Percentiles rank a stretch among this genome's conserved stretches.
These are phyloP conservation scores for Corniculantispora saksenae DNA, from an alignment of 2,329 filamentous ascomycete species.

Conservation along the genomic window DNA sequence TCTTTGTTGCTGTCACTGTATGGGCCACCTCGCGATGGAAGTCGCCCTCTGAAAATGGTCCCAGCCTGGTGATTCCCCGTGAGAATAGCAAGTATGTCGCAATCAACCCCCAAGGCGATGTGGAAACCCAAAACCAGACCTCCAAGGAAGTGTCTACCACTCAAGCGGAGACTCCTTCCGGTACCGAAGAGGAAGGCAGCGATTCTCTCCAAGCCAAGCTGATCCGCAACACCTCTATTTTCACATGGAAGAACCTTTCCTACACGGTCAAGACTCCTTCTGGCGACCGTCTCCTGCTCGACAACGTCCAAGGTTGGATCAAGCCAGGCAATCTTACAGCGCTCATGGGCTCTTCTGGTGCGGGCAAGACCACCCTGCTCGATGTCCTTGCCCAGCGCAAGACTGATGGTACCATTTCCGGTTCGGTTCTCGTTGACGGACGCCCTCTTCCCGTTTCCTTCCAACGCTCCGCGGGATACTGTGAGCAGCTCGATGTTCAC, in stretches of 20 bases:
- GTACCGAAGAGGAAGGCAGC: slow-evolving; percentile 29
- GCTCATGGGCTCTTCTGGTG: slow-evolving; percentile 79
- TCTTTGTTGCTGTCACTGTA: slow-evolving; percentile 61
- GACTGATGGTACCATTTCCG: slow-evolving; percentile 73
- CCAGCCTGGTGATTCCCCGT: slow-evolving; percentile 61
- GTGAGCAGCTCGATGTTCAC: slow-evolving; percentile 80
- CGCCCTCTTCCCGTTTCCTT: slow-evolving; percentile 70
- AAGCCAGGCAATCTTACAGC: slow-evolving; percentile 78
- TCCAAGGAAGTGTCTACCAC: slow-evolving; percentile 23
- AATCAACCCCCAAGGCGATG: slow-evolving; percentile 40
- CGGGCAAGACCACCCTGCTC: slow-evolving; percentile 82
- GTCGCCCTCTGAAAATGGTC: slow-evolving; percentile 51
- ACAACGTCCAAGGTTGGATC: slow-evolving; percentile 82
- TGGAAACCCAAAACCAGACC: slow-evolving; percentile 46
- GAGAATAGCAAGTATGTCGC: slow-evolving; percentile 42
- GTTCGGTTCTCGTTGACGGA: slow-evolving; percentile 76
- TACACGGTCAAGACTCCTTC: slow-evolving; percentile 66
- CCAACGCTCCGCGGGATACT: slow-evolving; percentile 77
- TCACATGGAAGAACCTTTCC: slow-evolving; percentile 73
- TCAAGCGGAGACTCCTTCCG: slow-evolving; percentile 32
- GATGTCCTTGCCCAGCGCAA: slow-evolving; percentile 80
- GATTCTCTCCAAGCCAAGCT: slow-evolving; percentile 37
- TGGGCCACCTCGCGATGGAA: slow-evolving; percentile 59
- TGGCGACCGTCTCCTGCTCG: slow-evolving; percentile 68
- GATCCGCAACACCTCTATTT: slow-evolving; percentile 64